Evolutionary conservation across 2,329 filamentous ascomycete species (phyloP).

Genomic region (Lecanicillium sp.): DNA sequence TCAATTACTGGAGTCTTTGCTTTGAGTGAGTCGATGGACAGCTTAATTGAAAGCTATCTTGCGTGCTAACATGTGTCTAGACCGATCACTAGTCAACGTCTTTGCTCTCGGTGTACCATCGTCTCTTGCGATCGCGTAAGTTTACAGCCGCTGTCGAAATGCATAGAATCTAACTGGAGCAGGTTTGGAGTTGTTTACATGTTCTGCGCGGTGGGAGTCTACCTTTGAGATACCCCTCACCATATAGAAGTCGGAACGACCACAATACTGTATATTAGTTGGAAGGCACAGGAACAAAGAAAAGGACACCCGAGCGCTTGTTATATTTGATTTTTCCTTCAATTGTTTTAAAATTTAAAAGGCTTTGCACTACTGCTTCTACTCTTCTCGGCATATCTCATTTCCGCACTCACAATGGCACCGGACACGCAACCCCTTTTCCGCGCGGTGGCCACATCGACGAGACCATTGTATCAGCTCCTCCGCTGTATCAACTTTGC

Average conservation of each 20-base stretch:
- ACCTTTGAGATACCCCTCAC: conserved; percentile 64
- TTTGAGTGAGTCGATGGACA: conserved; percentile 56
- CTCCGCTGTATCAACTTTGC: conserved; percentile 51
- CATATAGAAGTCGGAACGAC: conserved; percentile 18
- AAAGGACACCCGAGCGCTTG: conserved; percentile 20
- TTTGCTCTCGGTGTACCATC: conserved; percentile 75
- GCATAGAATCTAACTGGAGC: conserved; percentile 9
- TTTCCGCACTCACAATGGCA: conserved; percentile 17
- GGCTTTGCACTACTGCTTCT: neutral
- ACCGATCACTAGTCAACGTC: conserved; percentile 72
- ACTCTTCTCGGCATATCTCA: conserved; percentile 2
- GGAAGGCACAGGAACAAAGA: conserved; percentile 20
- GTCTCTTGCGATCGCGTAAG: conserved; percentile 83
- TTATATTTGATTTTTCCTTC: conserved; percentile 14
- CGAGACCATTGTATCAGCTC: conserved; percentile 62
- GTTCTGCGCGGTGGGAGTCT: conserved; percentile 98
- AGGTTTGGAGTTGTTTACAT: conserved; percentile 95
- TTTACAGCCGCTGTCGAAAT: conserved; percentile 9
- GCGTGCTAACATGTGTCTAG: conserved; percentile 36
- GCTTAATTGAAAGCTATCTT: neutral
- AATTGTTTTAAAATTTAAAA: conserved; percentile 8
- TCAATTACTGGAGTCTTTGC: conserved; percentile 72
- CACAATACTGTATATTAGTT: conserved; percentile 28
- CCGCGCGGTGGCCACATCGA: conserved; percentile 68
- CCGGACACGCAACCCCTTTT: conserved; percentile 47